Percentiles rank a stretch among this genome's conserved stretches.
Evolutionary conservation across 257 asterid species (phyloP).

Genomic region (Penstemon eatonii): DNA sequence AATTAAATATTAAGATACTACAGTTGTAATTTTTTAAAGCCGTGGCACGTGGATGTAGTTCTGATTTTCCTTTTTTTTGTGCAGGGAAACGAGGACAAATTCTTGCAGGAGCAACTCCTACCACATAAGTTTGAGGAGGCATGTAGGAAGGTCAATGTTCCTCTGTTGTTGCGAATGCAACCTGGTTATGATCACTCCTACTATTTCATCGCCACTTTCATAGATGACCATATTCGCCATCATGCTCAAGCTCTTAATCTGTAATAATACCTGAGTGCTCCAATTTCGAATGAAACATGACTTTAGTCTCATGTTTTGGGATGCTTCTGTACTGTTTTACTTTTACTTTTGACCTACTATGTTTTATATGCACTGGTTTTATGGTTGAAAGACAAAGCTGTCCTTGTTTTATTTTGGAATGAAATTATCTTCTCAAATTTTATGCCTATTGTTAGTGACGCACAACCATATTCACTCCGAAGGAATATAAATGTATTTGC

Average conservation of each 20-base stretch:
- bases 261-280: conserved; percentile 19
- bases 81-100: conserved; percentile 86
- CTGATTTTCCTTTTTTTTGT: conserved; percentile 1
- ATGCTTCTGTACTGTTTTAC: too few relatives aligned
- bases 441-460: too few relatives aligned
- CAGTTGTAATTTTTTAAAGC: too few relatives aligned
- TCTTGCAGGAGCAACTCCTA: conserved; percentile 63
- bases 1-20: too few relatives aligned
- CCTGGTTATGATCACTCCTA: conserved; percentile 97
- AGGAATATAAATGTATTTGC: too few relatives aligned
- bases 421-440: too few relatives aligned
- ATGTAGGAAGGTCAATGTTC: conserved; percentile 58
- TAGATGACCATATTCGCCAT: conserved; percentile 87
- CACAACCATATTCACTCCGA: too few relatives aligned
- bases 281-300: not conserved
- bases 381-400: too few relatives aligned
- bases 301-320: too few relatives aligned
- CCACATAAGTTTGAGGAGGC: conserved; percentile 84
- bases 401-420: too few relatives aligned
- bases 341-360: too few relatives aligned
- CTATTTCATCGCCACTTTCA: conserved; percentile 73
- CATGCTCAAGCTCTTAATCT: conserved; percentile 88
- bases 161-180: conserved; percentile 67
- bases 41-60: not conserved
- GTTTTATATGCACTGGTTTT: too few relatives aligned